Conservation (phyloP, 2,329 filamentous ascomycete genomes). For the Aspergillus ibericus region DNA sequence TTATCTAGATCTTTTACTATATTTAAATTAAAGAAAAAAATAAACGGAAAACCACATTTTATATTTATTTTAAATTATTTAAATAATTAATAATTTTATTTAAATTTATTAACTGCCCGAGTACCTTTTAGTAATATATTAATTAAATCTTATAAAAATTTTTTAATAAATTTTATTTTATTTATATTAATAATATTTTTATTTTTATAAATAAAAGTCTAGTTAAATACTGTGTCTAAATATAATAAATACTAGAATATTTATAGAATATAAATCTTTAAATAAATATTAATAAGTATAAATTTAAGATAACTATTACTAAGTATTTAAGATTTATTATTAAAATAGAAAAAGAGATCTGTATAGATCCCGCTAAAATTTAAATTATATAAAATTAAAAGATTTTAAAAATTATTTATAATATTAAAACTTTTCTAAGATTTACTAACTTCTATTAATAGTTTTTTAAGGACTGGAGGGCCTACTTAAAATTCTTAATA, state of each 20-base stretch:
- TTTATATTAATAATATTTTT: slow-evolving; percentile 3
- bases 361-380: no score
- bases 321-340: no score
- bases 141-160: not conserved
- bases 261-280: not conserved
- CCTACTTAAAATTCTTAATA: no score
- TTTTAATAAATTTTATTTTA: not conserved
- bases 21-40: no score
- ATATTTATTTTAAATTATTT: slow-evolving; percentile 8
- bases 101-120: not conserved
- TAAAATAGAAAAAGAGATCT: no score
- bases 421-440: not conserved
- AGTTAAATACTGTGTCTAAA: not conserved
- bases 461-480: no score
- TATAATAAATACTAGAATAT: not conserved
- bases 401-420: not conserved
- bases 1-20: no score
- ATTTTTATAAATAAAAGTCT: not conserved
- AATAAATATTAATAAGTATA: not conserved
- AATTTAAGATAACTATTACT: no score
- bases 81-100: not conserved
- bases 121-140: not conserved
- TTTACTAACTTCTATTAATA: no score
- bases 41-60: slow-evolving; percentile 7
- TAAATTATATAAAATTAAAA: not conserved